Base-by-base conservation (phyloP, 495 filamentous ascomycete genomes). In the Oidiodendron maius region DNA sequence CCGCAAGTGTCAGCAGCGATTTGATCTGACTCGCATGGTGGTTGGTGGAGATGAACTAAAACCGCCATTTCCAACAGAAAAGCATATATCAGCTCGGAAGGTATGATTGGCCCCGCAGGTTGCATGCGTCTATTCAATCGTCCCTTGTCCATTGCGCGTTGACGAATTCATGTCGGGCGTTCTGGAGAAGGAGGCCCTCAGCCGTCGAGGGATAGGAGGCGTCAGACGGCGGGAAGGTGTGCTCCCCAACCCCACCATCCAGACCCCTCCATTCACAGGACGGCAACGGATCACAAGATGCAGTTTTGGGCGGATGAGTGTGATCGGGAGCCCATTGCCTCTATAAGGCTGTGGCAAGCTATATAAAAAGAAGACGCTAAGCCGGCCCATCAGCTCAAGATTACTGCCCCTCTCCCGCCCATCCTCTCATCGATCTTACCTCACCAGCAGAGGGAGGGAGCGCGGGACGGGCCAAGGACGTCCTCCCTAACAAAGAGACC, bases 11-110 rank as follows among this genome's bases (percentile, higher is more conserved):
- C 41, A 44, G 41, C 41, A 15, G 41, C 26, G 26, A 30, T 30
- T n/a, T 28, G 22, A 17, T 28, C 41, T 30, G 23, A 44, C 41
- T 22, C 41, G 41, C 48, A 44, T 44, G 48, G 46, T 17, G 46
- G 36, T 17, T 13, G 20, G 5, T 13, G 24, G 35, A 30, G 44
- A 23, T 23, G 5, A 16, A 22, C 40, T 42, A 24, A 17, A 37
- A 8, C 8, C 28, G 8, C n/a, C 28, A 12, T 44, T 22, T 24
- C 41, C 15, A 25, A 44, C n/a, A 16, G 21, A 15, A 17, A 24
- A 44, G 16, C 10, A n/a, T 26, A 23, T 15, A 35, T 46, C 44
- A 46, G 44, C 44, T 32, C 30, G 23, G 24, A 26, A 26, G 28
- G 44, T 18, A 46, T 46, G 35, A 13, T 15, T 25, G 10, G 21